Percentiles rank a stretch among this genome's conserved stretches.
These are phyloP conservation scores for Globisporangium ultimum DNA, from an alignment of 352 stramenopile species.

Conservation along the genomic window DNA sequence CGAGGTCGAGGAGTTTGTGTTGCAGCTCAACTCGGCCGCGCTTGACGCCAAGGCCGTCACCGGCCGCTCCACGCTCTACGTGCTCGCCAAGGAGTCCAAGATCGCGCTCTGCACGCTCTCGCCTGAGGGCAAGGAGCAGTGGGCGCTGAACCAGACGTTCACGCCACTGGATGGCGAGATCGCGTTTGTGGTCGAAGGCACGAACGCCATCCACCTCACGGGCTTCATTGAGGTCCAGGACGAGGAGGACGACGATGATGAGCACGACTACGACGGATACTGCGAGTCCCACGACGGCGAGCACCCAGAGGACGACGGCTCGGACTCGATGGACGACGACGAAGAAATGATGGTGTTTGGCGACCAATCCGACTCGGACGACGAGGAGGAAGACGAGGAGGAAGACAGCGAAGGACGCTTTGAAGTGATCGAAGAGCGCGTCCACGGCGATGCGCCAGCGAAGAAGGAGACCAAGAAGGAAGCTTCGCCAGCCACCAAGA, in stretches of 20 bases:
- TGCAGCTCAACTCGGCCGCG: conserved; percentile 76
- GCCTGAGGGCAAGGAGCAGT: conserved; percentile 59
- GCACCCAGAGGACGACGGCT: conserved; percentile 14
- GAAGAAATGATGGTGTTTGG: conserved; percentile 71
- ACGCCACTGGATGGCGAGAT: conserved; percentile 69
- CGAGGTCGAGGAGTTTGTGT: conserved; percentile 66
- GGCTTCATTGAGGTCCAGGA: conserved; percentile 79
- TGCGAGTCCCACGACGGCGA: conserved; percentile 30
- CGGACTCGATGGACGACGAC: conserved; percentile 38
- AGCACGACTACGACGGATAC: conserved; percentile 27
- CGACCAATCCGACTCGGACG: conserved; percentile 31
- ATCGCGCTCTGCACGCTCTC: conserved; percentile 76
- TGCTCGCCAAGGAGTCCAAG: conserved; percentile 64
- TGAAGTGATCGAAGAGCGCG: conserved; percentile 72
- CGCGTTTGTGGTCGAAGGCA: conserved; percentile 65
- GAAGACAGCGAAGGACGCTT: conserved; percentile 49
- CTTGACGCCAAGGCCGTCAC: conserved; percentile 45
- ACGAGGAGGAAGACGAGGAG: conserved; percentile 46
- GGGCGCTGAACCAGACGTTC: conserved; percentile 76
- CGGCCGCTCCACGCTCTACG: conserved; percentile 73
- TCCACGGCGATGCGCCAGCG: conserved; percentile 36
- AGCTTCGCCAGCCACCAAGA: conserved; percentile 15
- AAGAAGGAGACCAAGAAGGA: conserved; percentile 25
- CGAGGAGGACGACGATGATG: conserved; percentile 65
- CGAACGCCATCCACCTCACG: conserved; percentile 79